phyloP scores from a whole-genome alignment of 108 stramenopile genomes.

The Mediolabrus comicus region DNA sequence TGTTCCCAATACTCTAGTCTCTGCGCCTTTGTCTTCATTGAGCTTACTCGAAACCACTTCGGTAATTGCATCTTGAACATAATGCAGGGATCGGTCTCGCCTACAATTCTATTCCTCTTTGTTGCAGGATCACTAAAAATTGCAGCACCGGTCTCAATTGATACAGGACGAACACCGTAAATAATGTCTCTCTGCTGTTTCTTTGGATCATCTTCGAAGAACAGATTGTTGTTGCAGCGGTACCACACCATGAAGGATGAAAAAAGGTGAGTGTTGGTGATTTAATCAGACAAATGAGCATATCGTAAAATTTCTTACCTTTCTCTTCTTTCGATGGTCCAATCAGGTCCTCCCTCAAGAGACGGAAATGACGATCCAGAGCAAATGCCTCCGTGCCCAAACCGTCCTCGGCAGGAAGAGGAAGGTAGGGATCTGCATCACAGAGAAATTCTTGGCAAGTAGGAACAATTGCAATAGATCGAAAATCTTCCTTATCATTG shows the following conservation, averaged over 20 bases:
- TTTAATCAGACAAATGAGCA: neutral
- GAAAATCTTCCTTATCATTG: slow-evolving; percentile 15
- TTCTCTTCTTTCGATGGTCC: slow-evolving; percentile 9
- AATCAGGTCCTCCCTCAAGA: slow-evolving; percentile 9
- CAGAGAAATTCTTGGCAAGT: slow-evolving; percentile 12
- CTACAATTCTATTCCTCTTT: neutral
- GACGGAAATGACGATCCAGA: slow-evolving; percentile 10
- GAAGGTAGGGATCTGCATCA: slow-evolving; percentile 12
- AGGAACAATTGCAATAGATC: slow-evolving; percentile 9
- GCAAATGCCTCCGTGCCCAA: slow-evolving; percentile 5
- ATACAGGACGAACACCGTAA: slow-evolving; percentile 1
- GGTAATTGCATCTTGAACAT: slow-evolving; percentile 14
- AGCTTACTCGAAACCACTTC: slow-evolving; percentile 16
- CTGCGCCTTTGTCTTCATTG: slow-evolving; percentile 1
- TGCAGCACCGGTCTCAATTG: slow-evolving; percentile 11
- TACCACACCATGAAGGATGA: neutral
- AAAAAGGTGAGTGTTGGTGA: neutral
- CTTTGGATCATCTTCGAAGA: slow-evolving; percentile 8
- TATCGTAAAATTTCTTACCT: too few species aligned
- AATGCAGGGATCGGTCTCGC: slow-evolving; percentile 14
- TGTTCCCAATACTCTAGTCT: slow-evolving; percentile 11
- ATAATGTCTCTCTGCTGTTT: slow-evolving; percentile 21
- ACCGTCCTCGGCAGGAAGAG: neutral
- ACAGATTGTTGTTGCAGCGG: neutral
- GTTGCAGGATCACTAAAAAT: neutral